A percentile compares a stretch with the other conserved stretches of the same genome.
Evolutionary conservation across 306 rosid species (phyloP).

Genomic region (Ormosia emarginata): DNA sequence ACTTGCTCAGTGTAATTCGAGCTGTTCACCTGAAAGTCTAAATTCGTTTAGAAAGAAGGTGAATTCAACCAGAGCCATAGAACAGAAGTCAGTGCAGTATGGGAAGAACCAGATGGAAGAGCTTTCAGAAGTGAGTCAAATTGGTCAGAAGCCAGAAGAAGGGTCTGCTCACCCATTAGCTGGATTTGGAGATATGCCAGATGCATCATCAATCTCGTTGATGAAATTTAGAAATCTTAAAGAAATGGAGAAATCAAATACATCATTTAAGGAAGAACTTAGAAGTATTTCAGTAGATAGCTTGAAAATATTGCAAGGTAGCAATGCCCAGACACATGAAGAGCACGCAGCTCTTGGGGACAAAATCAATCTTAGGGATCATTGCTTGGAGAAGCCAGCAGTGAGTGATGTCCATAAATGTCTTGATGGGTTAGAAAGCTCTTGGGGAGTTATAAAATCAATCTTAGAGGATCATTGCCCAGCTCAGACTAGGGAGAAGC

Average conservation of each 20-base stretch:
- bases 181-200: conserved; percentile 25
- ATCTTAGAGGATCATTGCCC: conserved; percentile 26
- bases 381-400: conserved; percentile 19
- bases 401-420: conserved; percentile 24
- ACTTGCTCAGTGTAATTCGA: conserved; percentile 18
- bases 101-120: conserved; percentile 31
- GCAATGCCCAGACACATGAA: conserved; percentile 18
- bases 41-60: conserved; percentile 25
- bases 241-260: conserved; percentile 21
- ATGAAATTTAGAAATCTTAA: conserved; percentile 21
- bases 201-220: conserved; percentile 30
- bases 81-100: conserved; percentile 26
- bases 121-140: conserved; percentile 19
- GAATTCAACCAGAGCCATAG: conserved; percentile 20
- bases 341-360: conserved; percentile 21
- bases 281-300: conserved; percentile 28
- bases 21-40: conserved; percentile 29
- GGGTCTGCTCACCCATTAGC: conserved; percentile 28
- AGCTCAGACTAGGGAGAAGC: too few species aligned
- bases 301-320: conserved; percentile 36
- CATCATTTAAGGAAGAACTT: conserved; percentile 30
- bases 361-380: conserved; percentile 31
- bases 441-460: conserved; percentile 30
- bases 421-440: conserved; percentile 8
- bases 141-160: conserved; percentile 29